Evolutionary conservation across 2,329 filamentous ascomycete genomes (phyloP).

Genomic region (Boeremia exigua): DNA sequence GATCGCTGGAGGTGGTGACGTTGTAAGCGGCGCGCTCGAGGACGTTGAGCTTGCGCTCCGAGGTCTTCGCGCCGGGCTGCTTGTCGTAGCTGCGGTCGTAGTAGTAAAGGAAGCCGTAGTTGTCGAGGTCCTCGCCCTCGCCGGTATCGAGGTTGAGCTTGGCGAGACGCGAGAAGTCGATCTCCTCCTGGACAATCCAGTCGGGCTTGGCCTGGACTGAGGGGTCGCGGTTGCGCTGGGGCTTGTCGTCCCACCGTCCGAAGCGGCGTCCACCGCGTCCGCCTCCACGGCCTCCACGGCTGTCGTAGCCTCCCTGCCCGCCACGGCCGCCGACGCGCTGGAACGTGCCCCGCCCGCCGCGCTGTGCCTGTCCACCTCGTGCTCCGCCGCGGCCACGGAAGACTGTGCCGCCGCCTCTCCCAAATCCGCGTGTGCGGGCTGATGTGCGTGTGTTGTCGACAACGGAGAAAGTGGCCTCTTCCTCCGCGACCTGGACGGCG

Average conservation of each 20-base stretch:
- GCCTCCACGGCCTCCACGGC: slow-evolving; percentile 69
- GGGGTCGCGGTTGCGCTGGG: slow-evolving; percentile 91
- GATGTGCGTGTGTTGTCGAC: slow-evolving; percentile 93
- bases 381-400: slow-evolving; percentile 79
- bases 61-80: slow-evolving; percentile 80
- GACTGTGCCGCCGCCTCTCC: slow-evolving; percentile 85
- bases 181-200: slow-evolving; percentile 96
- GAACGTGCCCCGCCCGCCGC: slow-evolving; percentile 73
- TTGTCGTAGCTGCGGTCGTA: slow-evolving; percentile 97
- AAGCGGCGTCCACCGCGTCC: slow-evolving; percentile 83
- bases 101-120: slow-evolving; percentile 97
- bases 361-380: slow-evolving; percentile 77
- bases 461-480: slow-evolving; percentile 96
- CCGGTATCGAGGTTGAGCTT: slow-evolving; percentile 97
- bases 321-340: slow-evolving; percentile 73
- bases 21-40: slow-evolving; percentile 97
- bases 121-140: slow-evolving; percentile 92
- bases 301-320: slow-evolving; percentile 73
- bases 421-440: slow-evolving; percentile 80
- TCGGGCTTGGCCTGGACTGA: slow-evolving; percentile 96
- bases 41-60: slow-evolving; percentile 84
- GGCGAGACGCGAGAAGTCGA: slow-evolving; percentile 92
- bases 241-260: slow-evolving; percentile 99
- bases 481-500: slow-evolving; percentile 88
- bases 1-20: slow-evolving; percentile 94